Evolutionary conservation across 805 yeast species (phyloP).

Genomic region (Cyberlindnera mississippiensis): DNA sequence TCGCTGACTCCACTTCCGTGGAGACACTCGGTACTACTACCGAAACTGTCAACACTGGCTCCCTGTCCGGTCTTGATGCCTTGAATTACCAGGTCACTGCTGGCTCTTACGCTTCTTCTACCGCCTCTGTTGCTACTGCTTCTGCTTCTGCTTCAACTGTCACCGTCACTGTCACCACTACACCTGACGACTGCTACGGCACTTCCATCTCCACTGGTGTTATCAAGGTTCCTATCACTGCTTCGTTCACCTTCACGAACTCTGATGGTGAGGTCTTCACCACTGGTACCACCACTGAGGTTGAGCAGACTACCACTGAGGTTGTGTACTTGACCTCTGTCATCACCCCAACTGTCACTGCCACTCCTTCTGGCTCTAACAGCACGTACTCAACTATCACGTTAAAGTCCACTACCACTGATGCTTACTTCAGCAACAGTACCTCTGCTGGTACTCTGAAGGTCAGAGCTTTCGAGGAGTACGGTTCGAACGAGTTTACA

Average conservation of each 20-base stretch:
- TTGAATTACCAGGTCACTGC: slow-evolving; percentile 6
- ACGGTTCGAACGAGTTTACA: slow-evolving; percentile 4
- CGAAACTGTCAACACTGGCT: slow-evolving; percentile 8
- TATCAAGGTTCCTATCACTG: slow-evolving; percentile 19
- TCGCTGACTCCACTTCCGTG: slow-evolving; percentile 40
- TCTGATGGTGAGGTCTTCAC: slow-evolving; percentile 24
- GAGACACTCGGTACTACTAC: slow-evolving; percentile 23
- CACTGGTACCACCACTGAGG: slow-evolving; percentile 23
- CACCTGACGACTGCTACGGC: slow-evolving; percentile 17
- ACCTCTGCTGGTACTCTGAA: slow-evolving; percentile 8
- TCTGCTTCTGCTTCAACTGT: slow-evolving; percentile 13
- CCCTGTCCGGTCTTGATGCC: slow-evolving; percentile 1
- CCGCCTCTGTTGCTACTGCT: slow-evolving; percentile 6
- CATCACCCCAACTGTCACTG: slow-evolving; percentile 9
- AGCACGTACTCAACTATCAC: slow-evolving; percentile 10
- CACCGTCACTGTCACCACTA: slow-evolving; percentile 24
- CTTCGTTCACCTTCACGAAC: slow-evolving; percentile 26
- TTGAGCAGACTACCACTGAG: slow-evolving; percentile 25
- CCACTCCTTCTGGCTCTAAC: slow-evolving; percentile 3
- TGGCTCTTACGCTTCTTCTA: slow-evolving; percentile 1
- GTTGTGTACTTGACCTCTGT: slow-evolving; percentile 20
- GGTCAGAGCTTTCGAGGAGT: slow-evolving; percentile 14
- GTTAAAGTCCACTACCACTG: slow-evolving; percentile 12
- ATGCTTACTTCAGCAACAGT: slow-evolving; percentile 17
- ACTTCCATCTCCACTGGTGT: slow-evolving; percentile 16